Evolutionary conservation across 148 eudicot species (phyloP).

Genomic region (Simmondsia chinensis): DNA sequence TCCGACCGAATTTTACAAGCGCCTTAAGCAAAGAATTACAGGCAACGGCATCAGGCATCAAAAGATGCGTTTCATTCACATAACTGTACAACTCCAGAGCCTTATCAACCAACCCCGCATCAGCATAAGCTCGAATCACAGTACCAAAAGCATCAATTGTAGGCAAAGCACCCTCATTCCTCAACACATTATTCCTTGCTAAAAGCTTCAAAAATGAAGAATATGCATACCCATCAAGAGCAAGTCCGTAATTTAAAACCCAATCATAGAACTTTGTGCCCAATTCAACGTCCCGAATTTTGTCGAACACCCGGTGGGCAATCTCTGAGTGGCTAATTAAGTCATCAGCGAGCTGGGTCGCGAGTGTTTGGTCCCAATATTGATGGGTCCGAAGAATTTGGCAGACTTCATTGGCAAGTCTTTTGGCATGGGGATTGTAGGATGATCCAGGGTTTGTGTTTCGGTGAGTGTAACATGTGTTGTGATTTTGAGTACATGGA

Average conservation of each 20-base stretch:
- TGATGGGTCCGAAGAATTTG: conserved; percentile 38
- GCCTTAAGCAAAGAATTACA: conserved; percentile 64
- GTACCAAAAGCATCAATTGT: conserved; percentile 45
- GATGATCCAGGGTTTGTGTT: conserved; percentile 24
- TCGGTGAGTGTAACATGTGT: too few relatives aligned
- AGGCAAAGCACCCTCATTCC: conserved; percentile 34
- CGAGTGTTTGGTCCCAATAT: conserved; percentile 58
- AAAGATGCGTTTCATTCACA: conserved; percentile 16
- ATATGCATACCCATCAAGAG: conserved; percentile 60
- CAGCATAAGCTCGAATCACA: conserved; percentile 52
- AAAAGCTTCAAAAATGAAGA: conserved; percentile 80
- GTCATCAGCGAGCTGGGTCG: conserved; percentile 39
- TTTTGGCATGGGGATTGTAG: conserved; percentile 31
- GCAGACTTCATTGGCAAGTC: conserved; percentile 39
- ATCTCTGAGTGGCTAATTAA: conserved; percentile 57
- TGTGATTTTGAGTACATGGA: too few relatives aligned
- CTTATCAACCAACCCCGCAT: conserved; percentile 47
- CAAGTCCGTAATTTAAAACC: conserved; percentile 33
- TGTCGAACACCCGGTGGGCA: conserved; percentile 71
- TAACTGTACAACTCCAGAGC: conserved; percentile 43
- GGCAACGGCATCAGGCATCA: conserved; percentile 47
- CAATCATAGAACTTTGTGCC: conserved; percentile 74
- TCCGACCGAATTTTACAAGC: conserved; percentile 31
- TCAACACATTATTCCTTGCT: conserved; percentile 45
- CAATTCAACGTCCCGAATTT: conserved; percentile 42